Conservation (phyloP, 805 yeast species). For the Kregervanrija fluxuum region DNA sequence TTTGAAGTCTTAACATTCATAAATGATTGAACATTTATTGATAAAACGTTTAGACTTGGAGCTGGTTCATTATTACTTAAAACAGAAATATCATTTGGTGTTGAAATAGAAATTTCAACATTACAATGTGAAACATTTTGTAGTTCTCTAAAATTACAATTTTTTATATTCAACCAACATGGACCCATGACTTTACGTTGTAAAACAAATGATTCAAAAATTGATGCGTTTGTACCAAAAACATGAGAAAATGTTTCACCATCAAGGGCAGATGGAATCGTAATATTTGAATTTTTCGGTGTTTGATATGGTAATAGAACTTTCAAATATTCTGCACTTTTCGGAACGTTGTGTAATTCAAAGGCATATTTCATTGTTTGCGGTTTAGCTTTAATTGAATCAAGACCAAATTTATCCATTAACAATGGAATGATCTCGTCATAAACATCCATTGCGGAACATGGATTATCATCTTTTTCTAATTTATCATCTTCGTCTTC, state of each 20-base stretch:
- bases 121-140: conserved; percentile 72
- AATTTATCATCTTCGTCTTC: conserved; percentile 30
- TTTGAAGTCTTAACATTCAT: conserved; percentile 66
- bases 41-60: conserved; percentile 67
- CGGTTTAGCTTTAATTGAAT: conserved; percentile 60
- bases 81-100: conserved; percentile 37
- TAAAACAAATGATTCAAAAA: conserved; percentile 81
- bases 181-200: conserved; percentile 92
- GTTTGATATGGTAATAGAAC: conserved; percentile 70
- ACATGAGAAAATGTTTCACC: conserved; percentile 75
- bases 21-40: conserved; percentile 73
- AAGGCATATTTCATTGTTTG: conserved; percentile 79
- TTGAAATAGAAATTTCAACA: conserved; percentile 56
- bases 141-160: conserved; percentile 51
- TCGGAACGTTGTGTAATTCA: conserved; percentile 74
- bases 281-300: conserved; percentile 40
- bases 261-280: conserved; percentile 53
- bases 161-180: conserved; percentile 79
- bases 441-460: conserved; percentile 59
- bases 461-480: conserved; percentile 24
- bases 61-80: conserved; percentile 34
- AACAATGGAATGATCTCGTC: conserved; percentile 68
- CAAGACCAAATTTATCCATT: conserved; percentile 54
- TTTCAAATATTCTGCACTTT: conserved; percentile 71
- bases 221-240: conserved; percentile 66